Evolutionary conservation across 768 basidiomycete genomes (phyloP).

Genomic region (Boletus subcaerulescens): DNA sequence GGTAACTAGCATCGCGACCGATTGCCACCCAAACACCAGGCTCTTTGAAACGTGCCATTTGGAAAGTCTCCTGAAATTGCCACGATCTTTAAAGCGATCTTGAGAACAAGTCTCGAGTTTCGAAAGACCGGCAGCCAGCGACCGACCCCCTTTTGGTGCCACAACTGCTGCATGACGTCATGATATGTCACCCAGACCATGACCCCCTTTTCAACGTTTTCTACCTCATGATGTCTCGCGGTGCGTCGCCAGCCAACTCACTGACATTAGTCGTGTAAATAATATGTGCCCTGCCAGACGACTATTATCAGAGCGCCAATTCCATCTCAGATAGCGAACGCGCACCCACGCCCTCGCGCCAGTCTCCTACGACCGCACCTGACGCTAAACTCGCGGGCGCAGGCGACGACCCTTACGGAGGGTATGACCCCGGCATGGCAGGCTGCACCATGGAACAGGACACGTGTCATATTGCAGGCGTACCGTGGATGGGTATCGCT

Average conservation of each 20-base stretch:
- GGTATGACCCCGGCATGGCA: constrained; percentile 24
- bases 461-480: constrained; percentile 12
- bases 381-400: neutral
- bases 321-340: constrained; percentile 1
- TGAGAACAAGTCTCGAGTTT: too few relatives aligned
- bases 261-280: too few relatives aligned
- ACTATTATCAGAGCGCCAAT: constrained; percentile 1
- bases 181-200: too few relatives aligned
- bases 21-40: too few relatives aligned
- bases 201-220: neutral
- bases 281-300: neutral
- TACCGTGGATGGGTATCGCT: neutral
- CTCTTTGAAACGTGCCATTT: too few relatives aligned
- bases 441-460: constrained; percentile 6
- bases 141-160: too few relatives aligned
- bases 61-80: too few relatives aligned
- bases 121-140: too few relatives aligned
- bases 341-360: neutral
- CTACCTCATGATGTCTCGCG: constrained; percentile 7
- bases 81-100: too few relatives aligned
- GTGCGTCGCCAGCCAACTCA: neutral
- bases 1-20: too few relatives aligned
- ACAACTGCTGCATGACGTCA: too few relatives aligned
- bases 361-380: too few relatives aligned
- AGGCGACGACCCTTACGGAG: constrained; percentile 13